Conservation (phyloP, 768 basidiomycete genomes). For the Rhodotorula babjevae region DNA sequence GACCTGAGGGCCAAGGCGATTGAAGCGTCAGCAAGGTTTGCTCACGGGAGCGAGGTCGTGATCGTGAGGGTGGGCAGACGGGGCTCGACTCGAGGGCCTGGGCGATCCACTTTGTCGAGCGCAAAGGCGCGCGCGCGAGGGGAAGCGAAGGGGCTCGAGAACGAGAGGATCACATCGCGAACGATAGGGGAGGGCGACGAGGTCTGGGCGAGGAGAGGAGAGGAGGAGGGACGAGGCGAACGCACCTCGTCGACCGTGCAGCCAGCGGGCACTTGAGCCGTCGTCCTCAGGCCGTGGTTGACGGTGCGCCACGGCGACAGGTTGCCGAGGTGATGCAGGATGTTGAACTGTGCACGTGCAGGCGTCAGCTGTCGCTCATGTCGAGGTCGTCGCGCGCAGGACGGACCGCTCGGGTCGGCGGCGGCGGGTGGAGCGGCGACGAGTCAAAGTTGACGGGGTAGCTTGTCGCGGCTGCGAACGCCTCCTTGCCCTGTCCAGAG, state of each 20-base stretch:
- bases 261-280: slow-evolving; percentile 14
- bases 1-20: slow-evolving; percentile 11
- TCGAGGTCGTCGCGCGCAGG: no score
- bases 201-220: no score
- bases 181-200: not conserved
- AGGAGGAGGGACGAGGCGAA: not conserved
- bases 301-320: slow-evolving; percentile 34
- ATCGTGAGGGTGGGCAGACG: no score
- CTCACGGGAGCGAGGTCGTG: no score
- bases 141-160: not conserved
- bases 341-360: slow-evolving; percentile 17
- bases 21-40: no score
- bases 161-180: not conserved
- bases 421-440: slow-evolving; percentile 26
- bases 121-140: no score
- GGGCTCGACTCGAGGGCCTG: no score
- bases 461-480: slow-evolving; percentile 27
- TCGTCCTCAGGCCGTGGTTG: slow-evolving; percentile 19
- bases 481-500: slow-evolving; percentile 19
- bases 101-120: no score
- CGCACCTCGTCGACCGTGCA: slow-evolving; percentile 34
- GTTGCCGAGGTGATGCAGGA: slow-evolving; percentile 33
- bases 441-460: slow-evolving; percentile 27
- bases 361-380: not conserved
- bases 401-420: no score